Conservation (phyloP, 306 rosid genomes). For the Vachellia pachyceras region DNA sequence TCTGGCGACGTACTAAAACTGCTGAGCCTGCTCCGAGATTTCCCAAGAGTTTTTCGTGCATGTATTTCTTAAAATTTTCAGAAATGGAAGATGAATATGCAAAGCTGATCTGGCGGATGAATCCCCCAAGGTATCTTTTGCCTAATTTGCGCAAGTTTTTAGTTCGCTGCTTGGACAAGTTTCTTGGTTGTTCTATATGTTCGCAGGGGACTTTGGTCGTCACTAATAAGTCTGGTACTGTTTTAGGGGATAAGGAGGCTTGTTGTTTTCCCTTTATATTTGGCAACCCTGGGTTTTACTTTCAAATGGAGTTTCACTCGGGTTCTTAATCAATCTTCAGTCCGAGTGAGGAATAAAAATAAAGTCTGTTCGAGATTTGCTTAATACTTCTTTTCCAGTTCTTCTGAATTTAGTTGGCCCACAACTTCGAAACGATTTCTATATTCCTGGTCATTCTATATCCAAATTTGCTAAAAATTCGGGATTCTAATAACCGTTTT, state of each 20-base stretch:
- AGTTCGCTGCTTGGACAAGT: background rate
- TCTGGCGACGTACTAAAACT: background rate
- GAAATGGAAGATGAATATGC: conserved; percentile 32
- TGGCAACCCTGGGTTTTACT: background rate
- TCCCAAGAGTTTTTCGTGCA: background rate
- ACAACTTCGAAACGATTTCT: background rate
- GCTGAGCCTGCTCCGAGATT: background rate
- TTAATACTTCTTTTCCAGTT: conserved; percentile 24
- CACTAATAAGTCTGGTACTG: background rate
- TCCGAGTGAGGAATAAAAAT: background rate
- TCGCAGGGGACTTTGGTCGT: background rate
- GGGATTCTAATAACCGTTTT: background rate
- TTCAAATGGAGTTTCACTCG: background rate
- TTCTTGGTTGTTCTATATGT: background rate
- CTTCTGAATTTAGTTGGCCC: conserved; percentile 13
- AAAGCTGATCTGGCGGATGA: conserved; percentile 23
- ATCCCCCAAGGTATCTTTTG: conserved; percentile 17
- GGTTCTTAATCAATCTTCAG: background rate
- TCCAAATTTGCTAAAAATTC: background rate
- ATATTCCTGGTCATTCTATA: background rate
- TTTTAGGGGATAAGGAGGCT: background rate
- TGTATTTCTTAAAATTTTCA: background rate
- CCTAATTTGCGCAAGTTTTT: background rate
- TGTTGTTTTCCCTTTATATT: background rate
- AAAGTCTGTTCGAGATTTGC: conserved; percentile 12